phyloP scores from a whole-genome alignment of 805 yeast genomes.

The Schwanniomyces polymorphus region DNA sequence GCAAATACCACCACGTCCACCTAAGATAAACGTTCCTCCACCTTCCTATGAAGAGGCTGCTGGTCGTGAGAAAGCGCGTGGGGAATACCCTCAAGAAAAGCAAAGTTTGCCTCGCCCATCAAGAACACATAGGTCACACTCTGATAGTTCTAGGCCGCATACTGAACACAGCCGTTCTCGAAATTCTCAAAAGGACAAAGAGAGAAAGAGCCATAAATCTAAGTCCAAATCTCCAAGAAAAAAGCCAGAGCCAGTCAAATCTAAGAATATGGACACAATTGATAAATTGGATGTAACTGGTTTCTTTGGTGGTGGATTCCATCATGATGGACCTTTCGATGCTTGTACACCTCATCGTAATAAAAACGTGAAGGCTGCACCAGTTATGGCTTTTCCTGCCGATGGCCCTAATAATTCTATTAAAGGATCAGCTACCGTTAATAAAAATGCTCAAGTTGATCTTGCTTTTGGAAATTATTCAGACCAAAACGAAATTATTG shows the following conservation, averaged over 20 bases:
- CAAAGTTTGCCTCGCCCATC: slow-evolving; percentile 14
- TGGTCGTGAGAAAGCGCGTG: slow-evolving; percentile 40
- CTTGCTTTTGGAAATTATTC: slow-evolving; percentile 69
- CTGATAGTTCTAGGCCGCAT: slow-evolving; percentile 13
- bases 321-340: slow-evolving; percentile 98
- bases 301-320: slow-evolving; percentile 89
- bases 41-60: slow-evolving; percentile 75
- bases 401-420: slow-evolving; percentile 93
- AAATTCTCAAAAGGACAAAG: slow-evolving; percentile 13
- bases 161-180: slow-evolving; percentile 8
- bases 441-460: slow-evolving; percentile 56
- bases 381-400: slow-evolving; percentile 91
- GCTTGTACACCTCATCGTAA: slow-evolving; percentile 98
- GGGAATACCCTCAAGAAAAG: slow-evolving; percentile 58
- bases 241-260: slow-evolving; percentile 47
- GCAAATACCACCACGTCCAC: slow-evolving; percentile 27
- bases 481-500: slow-evolving; percentile 38
- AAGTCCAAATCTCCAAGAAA: slow-evolving; percentile 32
- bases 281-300: slow-evolving; percentile 97
- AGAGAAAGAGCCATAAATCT: slow-evolving; percentile 15
- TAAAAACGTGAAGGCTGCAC: slow-evolving; percentile 71
- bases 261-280: slow-evolving; percentile 85
- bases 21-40: slow-evolving; percentile 39
- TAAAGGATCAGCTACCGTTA: slow-evolving; percentile 58
- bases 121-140: slow-evolving; percentile 20